These are phyloP conservation scores for Podila clonocystis DNA, from an alignment of 192 early-diverging fungal species.

Conservation along the genomic window DNA sequence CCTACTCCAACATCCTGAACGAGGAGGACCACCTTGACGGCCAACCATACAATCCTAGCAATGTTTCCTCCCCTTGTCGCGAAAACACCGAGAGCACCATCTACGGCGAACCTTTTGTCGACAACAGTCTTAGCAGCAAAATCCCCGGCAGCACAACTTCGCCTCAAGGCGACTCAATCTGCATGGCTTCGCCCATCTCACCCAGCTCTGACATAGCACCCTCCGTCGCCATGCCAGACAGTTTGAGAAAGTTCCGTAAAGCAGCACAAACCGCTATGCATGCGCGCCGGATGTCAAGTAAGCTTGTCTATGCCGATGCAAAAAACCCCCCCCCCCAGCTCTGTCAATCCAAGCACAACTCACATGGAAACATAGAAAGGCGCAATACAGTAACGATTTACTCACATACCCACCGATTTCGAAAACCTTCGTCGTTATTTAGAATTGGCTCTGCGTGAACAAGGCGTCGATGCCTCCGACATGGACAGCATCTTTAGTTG, in stretches of 20 bases:
- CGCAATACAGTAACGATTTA: too few species aligned
- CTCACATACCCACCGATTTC: too few species aligned
- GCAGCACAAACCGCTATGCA: not conserved
- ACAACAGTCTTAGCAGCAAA: not conserved
- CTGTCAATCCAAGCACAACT: too few species aligned
- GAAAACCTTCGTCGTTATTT: too few species aligned
- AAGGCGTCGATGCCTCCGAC: constrained; percentile 42
- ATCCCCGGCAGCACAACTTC: not conserved
- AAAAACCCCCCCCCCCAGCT: too few species aligned
- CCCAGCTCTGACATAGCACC: not conserved
- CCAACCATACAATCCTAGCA: not conserved
- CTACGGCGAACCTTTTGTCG: not conserved
- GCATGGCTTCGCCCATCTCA: not conserved
- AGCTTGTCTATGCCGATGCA: not conserved
- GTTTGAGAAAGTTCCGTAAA: constrained; percentile 13
- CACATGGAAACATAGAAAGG: too few species aligned
- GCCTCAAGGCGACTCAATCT: not conserved
- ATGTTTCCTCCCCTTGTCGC: not conserved
- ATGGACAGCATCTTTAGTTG: constrained; percentile 45
- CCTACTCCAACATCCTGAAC: not conserved
- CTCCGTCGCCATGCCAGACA: not conserved
- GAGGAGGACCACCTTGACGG: not conserved
- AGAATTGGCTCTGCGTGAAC: constrained; percentile 27
- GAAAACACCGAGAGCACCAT: not conserved
- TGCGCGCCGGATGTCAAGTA: constrained; percentile 18